Percentiles rank a stretch among this genome's conserved stretches.
Conservation (phyloP, 169 alveolate genomes). For the Cryptosporidium ubiquitum region DNA sequence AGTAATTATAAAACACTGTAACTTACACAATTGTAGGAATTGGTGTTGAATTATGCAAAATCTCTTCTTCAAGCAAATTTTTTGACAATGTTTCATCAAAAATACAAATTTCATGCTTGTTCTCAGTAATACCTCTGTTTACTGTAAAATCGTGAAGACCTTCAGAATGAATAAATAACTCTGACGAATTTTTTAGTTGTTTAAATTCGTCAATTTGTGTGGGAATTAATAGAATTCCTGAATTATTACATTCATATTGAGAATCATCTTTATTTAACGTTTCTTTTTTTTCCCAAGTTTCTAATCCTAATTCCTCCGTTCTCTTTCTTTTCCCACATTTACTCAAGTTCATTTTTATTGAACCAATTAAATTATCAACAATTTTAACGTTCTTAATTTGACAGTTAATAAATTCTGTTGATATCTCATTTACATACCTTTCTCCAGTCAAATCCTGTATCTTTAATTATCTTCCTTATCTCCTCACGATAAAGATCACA, state of each 20-base stretch:
- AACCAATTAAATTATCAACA: conserved; percentile 30
- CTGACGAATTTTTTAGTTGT: background rate
- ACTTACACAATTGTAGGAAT: conserved; percentile 55
- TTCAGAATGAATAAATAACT: background rate
- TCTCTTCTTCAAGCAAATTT: background rate
- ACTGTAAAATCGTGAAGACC: background rate
- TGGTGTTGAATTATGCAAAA: background rate
- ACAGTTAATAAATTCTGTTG: background rate
- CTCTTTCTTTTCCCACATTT: conserved; percentile 11
- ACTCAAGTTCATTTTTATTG: conserved; percentile 35
- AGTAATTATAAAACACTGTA: background rate
- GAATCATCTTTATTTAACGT: background rate
- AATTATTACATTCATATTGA: background rate
- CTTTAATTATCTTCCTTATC: conserved; percentile 6
- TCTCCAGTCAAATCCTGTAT: conserved; percentile 63
- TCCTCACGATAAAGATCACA: background rate
- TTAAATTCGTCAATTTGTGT: background rate
- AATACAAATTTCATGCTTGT: conserved; percentile 18
- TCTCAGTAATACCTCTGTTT: background rate
- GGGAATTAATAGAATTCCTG: conserved; percentile 48
- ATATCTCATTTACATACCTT: conserved; percentile 4
- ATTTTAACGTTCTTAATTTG: conserved; percentile 8
- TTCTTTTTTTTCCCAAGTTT: background rate
- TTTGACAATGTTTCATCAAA: conserved; percentile 18
- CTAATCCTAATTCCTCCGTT: background rate